phyloP scores from a whole-genome alignment of 176 grass and related monocot species.

The Alopecurus myosuroides region DNA sequence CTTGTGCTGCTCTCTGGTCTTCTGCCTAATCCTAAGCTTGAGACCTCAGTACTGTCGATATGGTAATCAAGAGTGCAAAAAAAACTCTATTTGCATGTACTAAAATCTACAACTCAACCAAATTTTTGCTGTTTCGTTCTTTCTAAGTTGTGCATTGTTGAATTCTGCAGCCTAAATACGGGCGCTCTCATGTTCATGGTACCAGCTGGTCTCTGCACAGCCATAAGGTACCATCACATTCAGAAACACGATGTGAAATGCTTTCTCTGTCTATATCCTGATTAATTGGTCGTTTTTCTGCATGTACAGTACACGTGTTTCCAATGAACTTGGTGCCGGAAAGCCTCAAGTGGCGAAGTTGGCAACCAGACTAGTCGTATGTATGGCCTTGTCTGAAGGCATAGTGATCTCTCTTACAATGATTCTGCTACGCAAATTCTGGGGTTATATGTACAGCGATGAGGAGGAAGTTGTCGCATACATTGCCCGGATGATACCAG shows the following conservation, averaged over 20 bases:
- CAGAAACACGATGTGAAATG: not conserved
- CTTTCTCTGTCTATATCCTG: not conserved
- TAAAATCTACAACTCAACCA: not conserved
- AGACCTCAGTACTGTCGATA: not conserved
- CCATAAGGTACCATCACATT: not conserved
- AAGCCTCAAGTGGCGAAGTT: not conserved
- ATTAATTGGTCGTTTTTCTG: not conserved
- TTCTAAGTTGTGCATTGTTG: not conserved
- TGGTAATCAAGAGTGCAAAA: not conserved
- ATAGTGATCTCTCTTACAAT: not conserved
- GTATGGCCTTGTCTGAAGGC: not conserved
- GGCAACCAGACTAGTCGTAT: not conserved
- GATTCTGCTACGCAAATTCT: not conserved
- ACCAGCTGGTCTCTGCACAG: not conserved
- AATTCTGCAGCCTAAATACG: not conserved
- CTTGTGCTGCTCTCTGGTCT: not conserved
- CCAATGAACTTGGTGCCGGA: not conserved
- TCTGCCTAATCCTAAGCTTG: not conserved
- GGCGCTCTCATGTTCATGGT: not conserved
- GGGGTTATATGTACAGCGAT: not conserved
- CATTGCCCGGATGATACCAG: not conserved
- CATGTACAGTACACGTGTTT: not conserved
- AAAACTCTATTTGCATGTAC: not conserved
- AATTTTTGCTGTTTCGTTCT: not conserved
- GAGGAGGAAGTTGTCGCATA: not conserved